Evolutionary conservation across 169 alveolate species (phyloP).

Genomic region (Babesia divergens): DNA sequence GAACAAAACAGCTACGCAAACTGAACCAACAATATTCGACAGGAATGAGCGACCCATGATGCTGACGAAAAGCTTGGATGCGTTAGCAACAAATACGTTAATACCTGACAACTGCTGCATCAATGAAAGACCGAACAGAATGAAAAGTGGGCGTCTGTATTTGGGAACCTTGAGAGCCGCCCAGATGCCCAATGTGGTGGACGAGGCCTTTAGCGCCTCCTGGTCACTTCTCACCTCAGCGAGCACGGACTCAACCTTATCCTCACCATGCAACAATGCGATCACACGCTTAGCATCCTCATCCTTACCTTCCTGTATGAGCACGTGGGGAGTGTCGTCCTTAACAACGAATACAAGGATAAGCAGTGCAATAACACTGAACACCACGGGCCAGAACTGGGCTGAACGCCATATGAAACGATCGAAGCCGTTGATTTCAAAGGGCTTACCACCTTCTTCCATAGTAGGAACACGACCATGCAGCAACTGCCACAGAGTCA

Average conservation of each 20-base stretch:
- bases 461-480: slow-evolving; percentile 51
- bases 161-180: slow-evolving; percentile 60
- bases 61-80: slow-evolving; percentile 73
- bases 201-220: slow-evolving; percentile 57
- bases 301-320: slow-evolving; percentile 61
- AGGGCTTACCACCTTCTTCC: background rate
- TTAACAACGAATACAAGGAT: slow-evolving; percentile 46
- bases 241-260: slow-evolving; percentile 48
- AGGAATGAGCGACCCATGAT: slow-evolving; percentile 58
- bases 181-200: slow-evolving; percentile 50
- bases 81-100: slow-evolving; percentile 76
- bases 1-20: slow-evolving; percentile 62
- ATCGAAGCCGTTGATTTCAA: slow-evolving; percentile 25
- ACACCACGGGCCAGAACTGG: slow-evolving; percentile 63
- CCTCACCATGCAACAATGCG: slow-evolving; percentile 65
- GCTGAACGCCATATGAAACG: slow-evolving; percentile 67
- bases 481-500: slow-evolving; percentile 71
- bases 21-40: slow-evolving; percentile 68
- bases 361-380: slow-evolving; percentile 54
- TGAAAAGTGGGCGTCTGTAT: slow-evolving; percentile 71
- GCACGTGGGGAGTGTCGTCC: slow-evolving; percentile 69
- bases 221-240: slow-evolving; percentile 63
- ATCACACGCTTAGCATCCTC: slow-evolving; percentile 67
- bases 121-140: slow-evolving; percentile 72
- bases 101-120: slow-evolving; percentile 84